A percentile compares a stretch with the other conserved stretches of the same genome.
Conservation (phyloP, 2,329 filamentous ascomycete species). For the Clonostachys solani region DNA sequence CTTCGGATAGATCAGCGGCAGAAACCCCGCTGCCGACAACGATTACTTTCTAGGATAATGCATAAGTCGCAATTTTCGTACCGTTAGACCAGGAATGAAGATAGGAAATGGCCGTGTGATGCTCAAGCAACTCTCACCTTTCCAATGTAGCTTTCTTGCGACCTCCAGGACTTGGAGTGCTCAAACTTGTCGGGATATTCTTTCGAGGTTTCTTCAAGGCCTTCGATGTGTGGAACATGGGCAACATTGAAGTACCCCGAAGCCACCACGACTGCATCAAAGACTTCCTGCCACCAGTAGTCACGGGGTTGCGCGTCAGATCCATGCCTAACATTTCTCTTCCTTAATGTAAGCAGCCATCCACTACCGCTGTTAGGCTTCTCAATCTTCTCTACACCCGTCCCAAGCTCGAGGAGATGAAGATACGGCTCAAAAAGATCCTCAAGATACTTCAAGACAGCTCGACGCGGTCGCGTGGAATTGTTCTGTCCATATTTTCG, state of each 20-base stretch:
- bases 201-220: constrained; percentile 41
- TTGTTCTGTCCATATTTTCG: too few relatives aligned
- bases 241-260: constrained; percentile 58
- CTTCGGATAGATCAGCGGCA: constrained; percentile 55
- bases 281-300: constrained; percentile 59
- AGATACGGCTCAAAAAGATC: too few relatives aligned
- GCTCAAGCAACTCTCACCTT: constrained; percentile 28
- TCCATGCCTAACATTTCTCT: too few relatives aligned
- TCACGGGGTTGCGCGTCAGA: constrained; percentile 30
- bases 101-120: too few relatives aligned
- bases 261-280: constrained; percentile 58
- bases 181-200: constrained; percentile 41
- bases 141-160: constrained; percentile 33
- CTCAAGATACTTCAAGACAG: too few relatives aligned
- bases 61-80: too few relatives aligned
- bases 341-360: too few relatives aligned
- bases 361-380: too few relatives aligned
- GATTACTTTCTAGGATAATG: constrained; percentile 41
- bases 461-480: too few relatives aligned
- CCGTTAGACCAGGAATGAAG: not conserved
- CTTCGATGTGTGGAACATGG: constrained; percentile 44
- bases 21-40: constrained; percentile 63
- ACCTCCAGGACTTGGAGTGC: constrained; percentile 50
- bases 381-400: too few relatives aligned
- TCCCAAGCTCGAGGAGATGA: too few relatives aligned